A percentile compares a stretch with the other conserved stretches of the same genome.
phyloP scores from a whole-genome alignment of 2,329 filamentous ascomycete genomes.

The Penicillium griseofulvum region DNA sequence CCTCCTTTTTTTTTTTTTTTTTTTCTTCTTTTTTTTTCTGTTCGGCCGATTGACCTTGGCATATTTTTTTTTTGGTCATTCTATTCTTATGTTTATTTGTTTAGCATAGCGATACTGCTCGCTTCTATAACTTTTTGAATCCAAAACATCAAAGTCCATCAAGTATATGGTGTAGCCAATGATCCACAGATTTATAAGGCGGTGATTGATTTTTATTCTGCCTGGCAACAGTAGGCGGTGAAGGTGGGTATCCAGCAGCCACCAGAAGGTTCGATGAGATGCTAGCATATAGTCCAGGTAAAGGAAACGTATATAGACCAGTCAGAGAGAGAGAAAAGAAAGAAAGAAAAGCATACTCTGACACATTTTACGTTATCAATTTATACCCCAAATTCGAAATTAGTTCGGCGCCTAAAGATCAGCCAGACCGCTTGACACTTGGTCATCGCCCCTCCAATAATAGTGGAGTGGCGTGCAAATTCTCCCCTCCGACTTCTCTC shows the following conservation, averaged over 20 bases:
- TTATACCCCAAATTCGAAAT: slow-evolving; percentile 5
- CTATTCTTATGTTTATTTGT: not conserved
- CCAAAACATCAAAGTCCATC: not conserved
- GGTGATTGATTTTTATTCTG: slow-evolving; percentile 24
- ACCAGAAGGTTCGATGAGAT: slow-evolving; percentile 43
- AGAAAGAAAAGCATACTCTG: not conserved
- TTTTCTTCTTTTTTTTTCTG: not conserved
- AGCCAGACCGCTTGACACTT: slow-evolving; percentile 27
- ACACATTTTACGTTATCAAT: not conserved
- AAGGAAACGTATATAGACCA: slow-evolving; percentile 16
- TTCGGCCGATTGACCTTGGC: not conserved
- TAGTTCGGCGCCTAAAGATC: slow-evolving; percentile 7
- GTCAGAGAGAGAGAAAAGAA: no score
- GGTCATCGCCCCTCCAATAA: slow-evolving; percentile 32
- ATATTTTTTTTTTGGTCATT: not conserved
- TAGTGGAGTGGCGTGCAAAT: slow-evolving; percentile 42
- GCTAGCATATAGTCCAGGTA: slow-evolving; percentile 10
- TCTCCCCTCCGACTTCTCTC: slow-evolving; percentile 34
- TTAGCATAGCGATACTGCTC: not conserved
- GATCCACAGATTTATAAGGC: slow-evolving; percentile 1
- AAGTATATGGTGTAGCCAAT: not conserved
- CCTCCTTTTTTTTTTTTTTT: not conserved
- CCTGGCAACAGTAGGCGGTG: slow-evolving; percentile 25
- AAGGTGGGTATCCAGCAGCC: slow-evolving; percentile 28
- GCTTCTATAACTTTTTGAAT: not conserved